Evolutionary conservation across 345 rosid genomes (phyloP).

Genomic region (Rhodomyrtus tomentosa): DNA sequence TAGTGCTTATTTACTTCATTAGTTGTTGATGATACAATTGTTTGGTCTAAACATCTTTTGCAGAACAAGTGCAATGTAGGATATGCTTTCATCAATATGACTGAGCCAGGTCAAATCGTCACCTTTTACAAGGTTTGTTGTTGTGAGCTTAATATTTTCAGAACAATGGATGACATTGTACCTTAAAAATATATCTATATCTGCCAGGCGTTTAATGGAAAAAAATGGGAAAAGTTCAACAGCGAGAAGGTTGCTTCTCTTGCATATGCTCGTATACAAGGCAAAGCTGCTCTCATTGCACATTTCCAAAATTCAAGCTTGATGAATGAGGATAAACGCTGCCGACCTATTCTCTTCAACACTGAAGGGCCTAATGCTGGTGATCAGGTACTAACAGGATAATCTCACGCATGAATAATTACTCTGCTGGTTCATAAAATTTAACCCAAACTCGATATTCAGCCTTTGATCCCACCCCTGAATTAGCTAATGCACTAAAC

Average conservation of each 20-base stretch:
- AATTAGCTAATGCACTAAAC: background rate
- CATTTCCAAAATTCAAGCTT: slow-evolving; percentile 79
- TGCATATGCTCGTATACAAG: slow-evolving; percentile 76
- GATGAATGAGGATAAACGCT: slow-evolving; percentile 72
- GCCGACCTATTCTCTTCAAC: slow-evolving; percentile 64
- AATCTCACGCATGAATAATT: background rate
- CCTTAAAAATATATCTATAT: background rate
- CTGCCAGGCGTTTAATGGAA: slow-evolving; percentile 57
- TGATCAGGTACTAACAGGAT: slow-evolving; percentile 37
- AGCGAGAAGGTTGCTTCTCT: slow-evolving; percentile 69
- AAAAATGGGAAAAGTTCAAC: slow-evolving; percentile 82
- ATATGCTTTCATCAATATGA: slow-evolving; percentile 67
- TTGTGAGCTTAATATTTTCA: background rate
- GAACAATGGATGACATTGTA: background rate
- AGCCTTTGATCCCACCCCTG: background rate
- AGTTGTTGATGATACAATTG: background rate
- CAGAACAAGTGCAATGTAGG: slow-evolving; percentile 73
- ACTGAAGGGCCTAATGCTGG: slow-evolving; percentile 70
- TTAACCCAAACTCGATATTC: background rate
- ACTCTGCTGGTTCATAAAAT: background rate
- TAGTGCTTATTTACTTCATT: background rate
- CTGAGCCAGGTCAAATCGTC: slow-evolving; percentile 36
- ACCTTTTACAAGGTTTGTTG: slow-evolving; percentile 31
- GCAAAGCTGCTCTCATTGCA: slow-evolving; percentile 56
- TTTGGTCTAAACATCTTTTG: background rate